These are phyloP conservation scores for Babjeviella inositovora DNA, from an alignment of 805 yeast genomes.

Conservation along the genomic window DNA sequence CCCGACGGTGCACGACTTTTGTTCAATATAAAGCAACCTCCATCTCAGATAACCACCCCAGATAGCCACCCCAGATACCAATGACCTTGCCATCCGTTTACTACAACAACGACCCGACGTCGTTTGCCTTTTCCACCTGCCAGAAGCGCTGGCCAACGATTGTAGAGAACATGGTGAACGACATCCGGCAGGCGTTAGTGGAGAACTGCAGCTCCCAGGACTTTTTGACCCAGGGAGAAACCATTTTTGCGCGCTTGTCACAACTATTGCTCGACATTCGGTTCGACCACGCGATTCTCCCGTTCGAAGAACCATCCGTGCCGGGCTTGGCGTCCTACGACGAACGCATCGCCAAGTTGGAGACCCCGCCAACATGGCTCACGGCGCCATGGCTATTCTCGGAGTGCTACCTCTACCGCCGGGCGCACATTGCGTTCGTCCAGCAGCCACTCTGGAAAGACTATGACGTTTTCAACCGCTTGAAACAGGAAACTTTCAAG, in stretches of 20 bases:
- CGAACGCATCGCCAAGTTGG: conserved; percentile 10
- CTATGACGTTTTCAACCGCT: conserved; percentile 60
- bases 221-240: conserved; percentile 25
- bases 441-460: conserved; percentile 23
- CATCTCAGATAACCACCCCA: no score
- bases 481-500: conserved; percentile 61
- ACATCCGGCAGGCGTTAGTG: conserved; percentile 24
- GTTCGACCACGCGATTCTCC: conserved; percentile 13
- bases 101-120: conserved; percentile 48
- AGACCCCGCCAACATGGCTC: conserved; percentile 37
- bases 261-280: conserved; percentile 25
- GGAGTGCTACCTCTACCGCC: conserved; percentile 76
- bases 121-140: conserved; percentile 76
- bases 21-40: no score
- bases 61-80: no score
- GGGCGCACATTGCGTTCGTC: conserved; percentile 28
- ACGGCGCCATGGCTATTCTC: conserved; percentile 83
- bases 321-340: conserved; percentile 43
- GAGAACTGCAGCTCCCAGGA: no score
- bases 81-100: conserved; percentile 35
- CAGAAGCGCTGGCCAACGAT: conserved; percentile 81
- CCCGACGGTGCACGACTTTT: no score
- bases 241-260: conserved; percentile 22
- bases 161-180: conserved; percentile 49
- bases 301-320: conserved; percentile 12